Percentiles rank a stretch among this genome's conserved stretches.
These are phyloP conservation scores for Populus nigra DNA, from an alignment of 345 rosid species.

Conservation along the genomic window DNA sequence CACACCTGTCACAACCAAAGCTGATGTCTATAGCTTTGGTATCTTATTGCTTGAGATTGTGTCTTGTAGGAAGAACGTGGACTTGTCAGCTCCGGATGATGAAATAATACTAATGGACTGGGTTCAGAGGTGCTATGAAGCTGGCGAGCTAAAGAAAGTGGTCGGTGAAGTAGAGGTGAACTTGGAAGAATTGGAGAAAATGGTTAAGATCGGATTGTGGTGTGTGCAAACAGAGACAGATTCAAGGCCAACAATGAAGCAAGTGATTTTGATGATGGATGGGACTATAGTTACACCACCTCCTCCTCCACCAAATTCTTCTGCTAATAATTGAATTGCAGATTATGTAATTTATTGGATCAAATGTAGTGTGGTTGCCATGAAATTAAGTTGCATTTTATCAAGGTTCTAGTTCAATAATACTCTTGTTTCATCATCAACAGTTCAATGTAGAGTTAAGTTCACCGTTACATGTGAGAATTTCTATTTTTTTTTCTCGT, in stretches of 20 bases:
- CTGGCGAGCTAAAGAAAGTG: slow-evolving; percentile 18
- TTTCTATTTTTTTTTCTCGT: no score
- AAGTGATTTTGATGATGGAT: slow-evolving; percentile 9
- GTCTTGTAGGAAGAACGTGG: slow-evolving; percentile 4
- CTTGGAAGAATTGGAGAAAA: neutral
- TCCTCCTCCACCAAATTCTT: neutral
- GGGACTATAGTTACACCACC: neutral
- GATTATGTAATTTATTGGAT: neutral
- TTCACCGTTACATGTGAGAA: no score
- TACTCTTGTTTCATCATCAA: neutral
- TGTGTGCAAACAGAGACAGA: neutral
- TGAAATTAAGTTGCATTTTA: neutral
- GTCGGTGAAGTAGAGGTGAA: slow-evolving; percentile 1
- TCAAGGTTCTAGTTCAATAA: neutral
- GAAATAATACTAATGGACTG: slow-evolving; percentile 11
- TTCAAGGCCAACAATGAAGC: neutral
- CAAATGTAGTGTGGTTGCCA: neutral
- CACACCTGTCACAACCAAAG: slow-evolving; percentile 6
- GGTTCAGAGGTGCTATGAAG: slow-evolving; percentile 16
- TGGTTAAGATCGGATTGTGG: slow-evolving; percentile 1
- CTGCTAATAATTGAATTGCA: neutral
- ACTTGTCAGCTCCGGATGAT: neutral
- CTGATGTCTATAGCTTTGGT: slow-evolving; percentile 26
- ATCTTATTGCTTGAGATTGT: slow-evolving; percentile 10
- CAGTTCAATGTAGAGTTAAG: neutral